phyloP scores from a whole-genome alignment of 768 basidiomycete species.

The Boletus reticulatus region DNA sequence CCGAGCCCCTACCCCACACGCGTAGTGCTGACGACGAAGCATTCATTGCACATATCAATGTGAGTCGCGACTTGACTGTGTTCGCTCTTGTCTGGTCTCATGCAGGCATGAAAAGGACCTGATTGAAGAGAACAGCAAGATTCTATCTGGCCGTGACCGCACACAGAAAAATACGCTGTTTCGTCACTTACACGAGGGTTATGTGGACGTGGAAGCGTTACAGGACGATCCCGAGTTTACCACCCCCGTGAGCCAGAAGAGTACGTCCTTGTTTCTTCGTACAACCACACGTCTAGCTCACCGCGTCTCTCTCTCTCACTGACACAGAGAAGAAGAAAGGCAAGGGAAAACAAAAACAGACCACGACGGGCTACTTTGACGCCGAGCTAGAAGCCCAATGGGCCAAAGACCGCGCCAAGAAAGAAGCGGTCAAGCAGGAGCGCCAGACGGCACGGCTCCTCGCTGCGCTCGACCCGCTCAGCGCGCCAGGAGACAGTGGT shows the following conservation, averaged over 20 bases:
- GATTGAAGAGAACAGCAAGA: slow-evolving; percentile 56
- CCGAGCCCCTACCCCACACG: slow-evolving; percentile 20
- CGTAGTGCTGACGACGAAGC: slow-evolving; percentile 59
- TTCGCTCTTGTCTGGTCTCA: not conserved
- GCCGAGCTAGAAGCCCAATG: slow-evolving; percentile 64
- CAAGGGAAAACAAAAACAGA: slow-evolving; percentile 12
- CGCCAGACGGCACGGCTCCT: slow-evolving; percentile 57
- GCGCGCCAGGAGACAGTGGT: slow-evolving; percentile 20
- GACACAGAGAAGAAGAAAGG: slow-evolving; percentile 32
- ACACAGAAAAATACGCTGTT: slow-evolving; percentile 58
- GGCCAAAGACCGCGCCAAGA: slow-evolving; percentile 80
- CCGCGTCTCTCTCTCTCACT: too few relatives aligned
- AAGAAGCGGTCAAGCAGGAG: slow-evolving; percentile 69
- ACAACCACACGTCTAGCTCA: not conserved
- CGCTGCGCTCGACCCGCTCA: slow-evolving; percentile 60
- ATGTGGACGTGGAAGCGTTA: slow-evolving; percentile 35
- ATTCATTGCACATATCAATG: slow-evolving; percentile 54
- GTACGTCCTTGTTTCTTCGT: slow-evolving; percentile 38
- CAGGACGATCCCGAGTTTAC: slow-evolving; percentile 27
- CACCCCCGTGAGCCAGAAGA: slow-evolving; percentile 34
- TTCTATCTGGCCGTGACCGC: slow-evolving; percentile 43
- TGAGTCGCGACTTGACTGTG: slow-evolving; percentile 26
- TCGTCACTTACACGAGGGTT: slow-evolving; percentile 57
- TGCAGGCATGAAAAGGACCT: slow-evolving; percentile 53
- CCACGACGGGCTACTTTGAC: slow-evolving; percentile 39